Conservation (phyloP, 139 green algal genomes). For the Chlorella sp. region DNA sequence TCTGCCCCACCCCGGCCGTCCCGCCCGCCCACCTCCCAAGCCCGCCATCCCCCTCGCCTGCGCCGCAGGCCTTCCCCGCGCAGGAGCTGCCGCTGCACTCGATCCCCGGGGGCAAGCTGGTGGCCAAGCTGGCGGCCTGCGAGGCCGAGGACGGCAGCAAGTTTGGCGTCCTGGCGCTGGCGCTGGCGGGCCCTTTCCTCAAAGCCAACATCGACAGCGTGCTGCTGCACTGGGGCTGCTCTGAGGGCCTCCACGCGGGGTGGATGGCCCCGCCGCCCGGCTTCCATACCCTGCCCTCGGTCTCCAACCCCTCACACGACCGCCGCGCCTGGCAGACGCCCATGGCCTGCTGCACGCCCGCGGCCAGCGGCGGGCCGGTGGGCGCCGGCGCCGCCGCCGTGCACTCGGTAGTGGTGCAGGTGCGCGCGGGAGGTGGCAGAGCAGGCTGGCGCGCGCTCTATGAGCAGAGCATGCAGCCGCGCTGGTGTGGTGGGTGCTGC, state of each 20-base stretch:
- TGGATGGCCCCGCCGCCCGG: constrained; percentile 32
- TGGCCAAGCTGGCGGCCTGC: constrained; percentile 9
- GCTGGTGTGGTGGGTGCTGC: no score
- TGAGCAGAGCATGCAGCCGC: no score
- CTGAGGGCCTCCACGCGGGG: neutral
- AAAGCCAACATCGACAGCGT: constrained; percentile 24
- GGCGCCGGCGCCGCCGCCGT: neutral
- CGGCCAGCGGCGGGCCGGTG: constrained; percentile 3
- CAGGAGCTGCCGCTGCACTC: constrained; percentile 1
- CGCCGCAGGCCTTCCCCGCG: neutral
- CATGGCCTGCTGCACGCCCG: constrained; percentile 17
- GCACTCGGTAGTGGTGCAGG: constrained; percentile 32
- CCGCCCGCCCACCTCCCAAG: neutral
- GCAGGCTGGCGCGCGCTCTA: no score
- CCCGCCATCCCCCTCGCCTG: no score
- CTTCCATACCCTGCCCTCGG: constrained; percentile 29
- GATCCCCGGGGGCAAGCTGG: constrained; percentile 11
- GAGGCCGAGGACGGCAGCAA: constrained; percentile 4
- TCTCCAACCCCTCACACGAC: constrained; percentile 24
- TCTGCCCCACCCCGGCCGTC: neutral
- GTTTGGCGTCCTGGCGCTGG: neutral
- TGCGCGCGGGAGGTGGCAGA: constrained; percentile 19
- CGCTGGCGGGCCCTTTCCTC: constrained; percentile 6
- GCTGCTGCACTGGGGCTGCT: constrained; percentile 40
- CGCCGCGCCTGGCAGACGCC: constrained; percentile 35